These are phyloP conservation scores for Collybiopsis luxurians DNA, from an alignment of 768 basidiomycete genomes.

Conservation along the genomic window DNA sequence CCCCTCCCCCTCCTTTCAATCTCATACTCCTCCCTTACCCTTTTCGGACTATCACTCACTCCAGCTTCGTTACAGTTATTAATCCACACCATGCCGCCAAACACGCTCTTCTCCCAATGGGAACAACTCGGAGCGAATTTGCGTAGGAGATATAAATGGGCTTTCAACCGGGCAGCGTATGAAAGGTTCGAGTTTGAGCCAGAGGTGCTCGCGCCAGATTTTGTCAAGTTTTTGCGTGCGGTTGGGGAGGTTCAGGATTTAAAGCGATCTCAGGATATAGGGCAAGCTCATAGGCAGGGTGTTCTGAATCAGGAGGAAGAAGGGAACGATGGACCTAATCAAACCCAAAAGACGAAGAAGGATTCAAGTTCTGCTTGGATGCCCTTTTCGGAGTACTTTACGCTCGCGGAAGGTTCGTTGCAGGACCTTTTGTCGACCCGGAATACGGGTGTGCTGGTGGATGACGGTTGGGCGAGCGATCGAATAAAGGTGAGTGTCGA, in stretches of 20 bases:
- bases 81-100: background rate
- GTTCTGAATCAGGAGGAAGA: too few relatives aligned
- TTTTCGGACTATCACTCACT: background rate
- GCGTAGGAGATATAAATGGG: slow-evolving; percentile 3
- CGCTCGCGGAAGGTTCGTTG: background rate
- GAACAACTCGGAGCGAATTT: slow-evolving; percentile 5
- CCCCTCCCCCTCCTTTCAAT: too few relatives aligned
- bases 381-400: background rate
- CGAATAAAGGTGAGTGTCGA: background rate
- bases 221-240: background rate
- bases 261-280: background rate
- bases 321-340: too few relatives aligned
- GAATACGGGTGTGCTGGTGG: background rate
- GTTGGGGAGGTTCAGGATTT: background rate
- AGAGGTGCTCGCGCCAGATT: background rate
- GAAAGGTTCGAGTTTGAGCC: background rate
- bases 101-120: slow-evolving; percentile 1
- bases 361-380: background rate
- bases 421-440: background rate
- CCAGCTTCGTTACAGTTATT: background rate
- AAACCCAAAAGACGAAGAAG: too few relatives aligned
- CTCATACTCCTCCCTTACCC: too few relatives aligned
- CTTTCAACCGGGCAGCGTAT: background rate
- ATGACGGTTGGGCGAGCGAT: background rate
- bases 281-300: background rate